Evolutionary conservation across 257 asterid genomes (phyloP).

Genomic region (Nicotiana tabacum): DNA sequence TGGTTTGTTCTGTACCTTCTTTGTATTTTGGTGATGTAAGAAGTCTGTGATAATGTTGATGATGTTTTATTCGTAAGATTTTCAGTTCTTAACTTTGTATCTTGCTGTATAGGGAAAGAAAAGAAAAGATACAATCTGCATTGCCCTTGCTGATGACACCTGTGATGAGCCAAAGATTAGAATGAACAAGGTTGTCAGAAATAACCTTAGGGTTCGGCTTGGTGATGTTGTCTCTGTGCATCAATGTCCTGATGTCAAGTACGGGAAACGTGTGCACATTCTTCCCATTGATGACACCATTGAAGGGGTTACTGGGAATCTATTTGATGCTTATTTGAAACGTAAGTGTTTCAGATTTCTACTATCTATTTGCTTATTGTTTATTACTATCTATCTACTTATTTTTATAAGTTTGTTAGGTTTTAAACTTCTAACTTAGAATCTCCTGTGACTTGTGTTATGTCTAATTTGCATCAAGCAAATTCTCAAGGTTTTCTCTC

Average conservation of each 20-base stretch:
- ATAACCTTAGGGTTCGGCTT: conserved; percentile 78
- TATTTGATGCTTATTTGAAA: conserved; percentile 68
- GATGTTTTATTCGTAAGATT: not conserved
- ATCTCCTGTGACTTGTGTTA: not conserved
- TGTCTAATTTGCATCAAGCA: not conserved
- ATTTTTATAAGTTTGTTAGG: not conserved
- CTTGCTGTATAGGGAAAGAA: conserved; percentile 58
- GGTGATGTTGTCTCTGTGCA: conserved; percentile 84
- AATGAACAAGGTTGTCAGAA: conserved; percentile 77
- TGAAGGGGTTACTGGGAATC: conserved; percentile 76
- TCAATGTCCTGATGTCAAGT: conserved; percentile 84
- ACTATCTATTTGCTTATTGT: not conserved
- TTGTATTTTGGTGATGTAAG: not conserved
- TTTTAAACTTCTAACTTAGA: not conserved
- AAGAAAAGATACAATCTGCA: conserved; percentile 64
- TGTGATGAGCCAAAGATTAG: conserved; percentile 78
- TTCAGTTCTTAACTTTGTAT: not conserved
- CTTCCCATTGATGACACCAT: conserved; percentile 74
- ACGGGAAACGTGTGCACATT: conserved; percentile 82
- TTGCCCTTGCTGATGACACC: conserved; percentile 71
- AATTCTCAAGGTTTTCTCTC: not conserved
- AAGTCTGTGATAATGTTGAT: not conserved
- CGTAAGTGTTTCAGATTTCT: conserved; percentile 39
- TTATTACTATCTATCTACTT: not conserved
- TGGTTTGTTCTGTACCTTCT: not conserved